A percentile compares a stretch with the other conserved stretches of the same genome.
phyloP scores from a whole-genome alignment of 768 basidiomycete species.

The Leccinum uliginosum region DNA sequence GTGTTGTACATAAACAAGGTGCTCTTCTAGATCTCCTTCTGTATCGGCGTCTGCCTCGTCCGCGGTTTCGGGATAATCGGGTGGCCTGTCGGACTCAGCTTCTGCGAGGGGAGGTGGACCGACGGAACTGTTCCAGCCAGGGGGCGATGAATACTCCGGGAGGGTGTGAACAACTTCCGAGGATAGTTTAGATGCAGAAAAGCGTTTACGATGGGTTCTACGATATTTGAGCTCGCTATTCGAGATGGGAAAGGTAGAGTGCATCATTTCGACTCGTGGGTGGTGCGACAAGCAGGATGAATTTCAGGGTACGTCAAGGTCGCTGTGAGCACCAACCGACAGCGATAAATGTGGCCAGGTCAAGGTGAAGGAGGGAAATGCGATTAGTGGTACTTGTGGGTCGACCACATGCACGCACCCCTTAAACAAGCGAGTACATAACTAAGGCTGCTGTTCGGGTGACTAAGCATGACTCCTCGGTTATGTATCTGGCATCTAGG shows the following conservation, averaged over 20 bases:
- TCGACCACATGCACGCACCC: constrained; percentile 1
- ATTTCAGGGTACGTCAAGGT: constrained; percentile 7
- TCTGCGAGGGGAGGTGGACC: constrained; percentile 22
- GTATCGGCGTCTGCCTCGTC: constrained; percentile 75
- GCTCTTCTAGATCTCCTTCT: constrained; percentile 33
- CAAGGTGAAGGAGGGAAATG: constrained; percentile 5
- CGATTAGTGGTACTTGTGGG: neutral
- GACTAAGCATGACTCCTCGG: constrained; percentile 21
- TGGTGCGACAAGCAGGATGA: neutral
- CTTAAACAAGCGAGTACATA: neutral
- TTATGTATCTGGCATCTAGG: too few relatives aligned
- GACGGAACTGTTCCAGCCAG: constrained; percentile 15
- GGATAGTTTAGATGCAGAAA: constrained; percentile 55
- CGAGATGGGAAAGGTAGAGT: constrained; percentile 14
- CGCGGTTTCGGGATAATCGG: constrained; percentile 73
- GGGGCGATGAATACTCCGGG: constrained; percentile 56
- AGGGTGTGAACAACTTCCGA: constrained; percentile 63
- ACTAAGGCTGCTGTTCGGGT: constrained; percentile 1
- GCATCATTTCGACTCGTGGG: constrained; percentile 8
- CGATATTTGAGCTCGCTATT: constrained; percentile 19
- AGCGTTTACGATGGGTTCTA: constrained; percentile 50
- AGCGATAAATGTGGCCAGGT: constrained; percentile 4
- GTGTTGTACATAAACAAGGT: constrained; percentile 20
- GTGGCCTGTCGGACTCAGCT: constrained; percentile 54
- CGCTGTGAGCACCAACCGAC: constrained; percentile 10